Evolutionary conservation across 176 grass and related monocot genomes (phyloP).

Genomic region (Hordeum marinum): DNA sequence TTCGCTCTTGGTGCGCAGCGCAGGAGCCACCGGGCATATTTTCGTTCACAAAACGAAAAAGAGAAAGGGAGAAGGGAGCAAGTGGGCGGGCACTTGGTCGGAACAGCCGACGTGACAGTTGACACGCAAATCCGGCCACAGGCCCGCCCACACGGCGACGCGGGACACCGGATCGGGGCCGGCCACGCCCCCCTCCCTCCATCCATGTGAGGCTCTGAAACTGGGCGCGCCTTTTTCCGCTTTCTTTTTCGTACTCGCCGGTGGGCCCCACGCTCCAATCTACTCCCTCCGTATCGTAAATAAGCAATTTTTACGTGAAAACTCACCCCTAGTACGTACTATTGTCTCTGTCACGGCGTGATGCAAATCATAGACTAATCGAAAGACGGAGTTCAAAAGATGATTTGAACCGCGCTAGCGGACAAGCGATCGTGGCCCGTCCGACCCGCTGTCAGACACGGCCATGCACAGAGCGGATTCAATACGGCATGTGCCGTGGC

Average conservation of each 20-base stretch:
- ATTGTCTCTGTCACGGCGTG: too few relatives aligned
- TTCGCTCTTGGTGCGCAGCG: background rate
- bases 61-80: background rate
- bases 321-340: too few relatives aligned
- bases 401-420: background rate
- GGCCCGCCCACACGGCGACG: background rate
- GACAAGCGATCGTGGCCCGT: background rate
- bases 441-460: background rate
- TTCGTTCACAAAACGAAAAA: too few relatives aligned
- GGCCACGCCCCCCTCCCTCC: background rate
- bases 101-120: background rate
- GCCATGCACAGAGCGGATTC: background rate
- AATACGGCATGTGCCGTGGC: background rate
- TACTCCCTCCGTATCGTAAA: background rate
- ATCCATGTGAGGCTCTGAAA: conserved; percentile 12
- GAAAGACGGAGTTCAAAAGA: background rate
- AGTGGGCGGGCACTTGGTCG: background rate
- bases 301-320: background rate
- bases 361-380: background rate
- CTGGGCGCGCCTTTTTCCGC: background rate
- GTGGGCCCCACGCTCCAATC: background rate
- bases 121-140: background rate
- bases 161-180: background rate
- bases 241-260: background rate
- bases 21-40: too few relatives aligned